Base-by-base conservation (phyloP, 2,329 filamentous ascomycete species). In the Aspergillus sp. region DNA sequence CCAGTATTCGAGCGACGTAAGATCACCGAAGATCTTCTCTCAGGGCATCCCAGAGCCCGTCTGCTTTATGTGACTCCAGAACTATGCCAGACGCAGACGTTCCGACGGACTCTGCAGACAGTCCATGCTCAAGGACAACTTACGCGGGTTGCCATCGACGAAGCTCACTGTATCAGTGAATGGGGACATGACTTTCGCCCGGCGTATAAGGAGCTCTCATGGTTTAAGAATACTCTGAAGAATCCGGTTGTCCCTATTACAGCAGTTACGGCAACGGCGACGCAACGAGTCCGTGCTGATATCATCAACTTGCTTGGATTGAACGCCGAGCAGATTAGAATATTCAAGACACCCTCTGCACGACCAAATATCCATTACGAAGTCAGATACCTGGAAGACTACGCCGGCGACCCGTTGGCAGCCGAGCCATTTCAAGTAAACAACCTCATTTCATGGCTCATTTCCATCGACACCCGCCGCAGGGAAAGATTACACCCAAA, bases 141-240 rank as follows among this genome's bases (percentile, higher is more conserved):
- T n/a, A 85, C 86, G 7, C 82, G 91, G 12, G 82, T 97, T 53
- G 91, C 87, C 43, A 84, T 97, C 49, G 91, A 97, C 62, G 91
- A 97, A 71, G 91, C 91, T 2, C 91, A 97, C 67, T 97, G 91
- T 66, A 95, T 97, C 57, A 95, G 88, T 20, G 90, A 96, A 82
- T 96, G 91, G 91, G 91, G 91, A 1, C 90, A 97, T 65, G 91
- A 97, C 67, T 97, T 97, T 64, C 85, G 91, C n/a, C 87, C 85
- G 32, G 87, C 90, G 49, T 97, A 95, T 69, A 90, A 93, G 62
- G 81, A 85, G 17, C 77, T 97, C 5, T 84, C 81, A 2, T 96
- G 88, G 83, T 93, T 97, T 73, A 66, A 58, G 41, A 85, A 87
- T 57, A 77, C 82, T 43, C 59, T 74, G 12, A 62, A 56, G 5